Base-by-base conservation (phyloP, 140 eudicot genomes). In the Senecio squalidus region DNA sequence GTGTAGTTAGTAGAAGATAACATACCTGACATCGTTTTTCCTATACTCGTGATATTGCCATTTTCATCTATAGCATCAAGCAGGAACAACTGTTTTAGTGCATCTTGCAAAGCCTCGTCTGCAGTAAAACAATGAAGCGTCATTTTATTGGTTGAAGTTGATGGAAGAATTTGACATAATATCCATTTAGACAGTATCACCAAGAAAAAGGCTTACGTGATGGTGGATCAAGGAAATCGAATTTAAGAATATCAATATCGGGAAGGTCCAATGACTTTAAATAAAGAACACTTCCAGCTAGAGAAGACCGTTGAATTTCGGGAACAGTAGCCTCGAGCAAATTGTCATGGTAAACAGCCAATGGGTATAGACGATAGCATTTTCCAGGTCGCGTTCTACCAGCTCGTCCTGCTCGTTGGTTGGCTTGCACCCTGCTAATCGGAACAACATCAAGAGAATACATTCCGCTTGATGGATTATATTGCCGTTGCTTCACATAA, bases 361-460 rank as follows among this genome's bases (percentile, higher is more conserved):
- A 82, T 34, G 99, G 85, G 66, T 93, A 93, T 56, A 93, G 51
- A 20, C 99, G 89, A 28, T 82, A 88, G 64, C 99, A 93, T 59
- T 84, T 93, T 25, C 99, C 96, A 11, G 99, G 96, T 58, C 96
- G 86, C 20, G 99, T 93, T 74, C 99, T 78, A 55, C 96, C 99
- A 33, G 99, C 99, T 69, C 99, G 82, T 16, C 99, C 99, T 44
- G 96, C 95, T 49, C 96, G 99, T 62, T 93, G 99, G 73, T 84
- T 80, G 58, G 99, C 95, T 76, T 88, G 99, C 62, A 93, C 99
- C 78, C 96, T 86, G 85, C 99, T 92, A 38, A 92, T 92, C 63
- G 64, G 93, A 72, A 88, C 94, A 75, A 92, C 80, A 52, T 88
- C 96, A 48, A 92, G 92, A 39, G 98, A 92, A 74, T 92, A 92